Percentiles rank a stretch among this genome's conserved stretches.
Evolutionary conservation across 257 asterid species (phyloP).

Genomic region (Primulina tabacum): DNA sequence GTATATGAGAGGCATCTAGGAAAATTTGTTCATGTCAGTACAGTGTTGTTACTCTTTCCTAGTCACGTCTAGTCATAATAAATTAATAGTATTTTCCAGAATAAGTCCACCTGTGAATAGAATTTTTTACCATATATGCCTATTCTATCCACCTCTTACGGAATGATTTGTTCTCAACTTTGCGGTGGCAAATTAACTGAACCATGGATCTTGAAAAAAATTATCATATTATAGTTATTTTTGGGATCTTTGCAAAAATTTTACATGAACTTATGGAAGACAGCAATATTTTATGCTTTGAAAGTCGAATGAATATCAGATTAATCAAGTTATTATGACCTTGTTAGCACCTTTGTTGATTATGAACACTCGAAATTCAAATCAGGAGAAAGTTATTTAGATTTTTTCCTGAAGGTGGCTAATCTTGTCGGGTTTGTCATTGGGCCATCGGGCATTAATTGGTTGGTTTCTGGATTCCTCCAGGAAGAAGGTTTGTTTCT

Average conservation of each 20-base stretch:
- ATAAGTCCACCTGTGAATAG: not conserved
- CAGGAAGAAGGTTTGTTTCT: constrained; percentile 53
- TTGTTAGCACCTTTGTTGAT: constrained; percentile 8
- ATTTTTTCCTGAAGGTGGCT: constrained; percentile 63
- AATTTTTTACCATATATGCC: not conserved
- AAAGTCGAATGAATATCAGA: constrained; percentile 8
- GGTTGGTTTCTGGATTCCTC: constrained; percentile 76
- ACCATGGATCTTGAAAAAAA: too few relatives aligned
- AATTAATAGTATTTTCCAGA: not conserved
- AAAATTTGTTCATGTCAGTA: not conserved
- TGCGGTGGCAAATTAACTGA: too few relatives aligned
- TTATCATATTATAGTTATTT: too few relatives aligned
- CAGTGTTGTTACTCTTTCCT: not conserved
- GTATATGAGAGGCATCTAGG: not conserved
- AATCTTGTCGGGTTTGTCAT: constrained; percentile 95
- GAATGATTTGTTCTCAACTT: not conserved
- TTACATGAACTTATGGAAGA: not conserved
- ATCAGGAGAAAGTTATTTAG: constrained; percentile 17
- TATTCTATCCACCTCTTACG: not conserved
- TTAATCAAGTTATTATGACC: not conserved
- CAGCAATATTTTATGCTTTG: constrained; percentile 5
- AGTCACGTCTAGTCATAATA: not conserved
- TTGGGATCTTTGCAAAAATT: too few relatives aligned
- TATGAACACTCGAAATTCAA: constrained; percentile 1
- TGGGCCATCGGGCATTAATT: constrained; percentile 91